These are phyloP conservation scores for Candida nemodendra DNA, from an alignment of 805 yeast genomes.

Conservation along the genomic window DNA sequence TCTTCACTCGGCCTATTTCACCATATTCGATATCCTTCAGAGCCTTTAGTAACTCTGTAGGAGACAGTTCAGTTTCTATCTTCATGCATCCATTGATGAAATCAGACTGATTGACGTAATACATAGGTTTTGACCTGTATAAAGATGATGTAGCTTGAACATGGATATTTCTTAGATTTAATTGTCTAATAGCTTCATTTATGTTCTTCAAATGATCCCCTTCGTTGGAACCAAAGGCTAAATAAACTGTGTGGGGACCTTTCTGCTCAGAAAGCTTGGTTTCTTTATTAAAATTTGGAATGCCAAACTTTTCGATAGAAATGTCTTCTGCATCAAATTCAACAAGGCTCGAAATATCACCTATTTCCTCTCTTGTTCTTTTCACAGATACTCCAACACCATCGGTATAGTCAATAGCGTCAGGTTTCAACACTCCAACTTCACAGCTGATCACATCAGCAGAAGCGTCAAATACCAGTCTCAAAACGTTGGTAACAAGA, in stretches of 20 bases:
- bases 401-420: conserved; percentile 81
- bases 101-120: conserved; percentile 71
- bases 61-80: conserved; percentile 58
- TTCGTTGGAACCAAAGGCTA: conserved; percentile 88
- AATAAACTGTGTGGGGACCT: conserved; percentile 51
- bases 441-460: conserved; percentile 20
- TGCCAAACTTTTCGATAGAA: conserved; percentile 16
- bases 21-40: conserved; percentile 79
- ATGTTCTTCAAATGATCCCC: conserved; percentile 74
- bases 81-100: conserved; percentile 83
- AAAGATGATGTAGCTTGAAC: conserved; percentile 70
- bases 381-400: conserved; percentile 85
- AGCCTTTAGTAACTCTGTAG: conserved; percentile 57
- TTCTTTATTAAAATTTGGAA: conserved; percentile 32
- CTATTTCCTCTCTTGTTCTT: conserved; percentile 45
- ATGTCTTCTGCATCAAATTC: conserved; percentile 20
- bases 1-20: conserved; percentile 66
- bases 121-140: conserved; percentile 93
- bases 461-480: conserved; percentile 22
- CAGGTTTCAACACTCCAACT: conserved; percentile 81
- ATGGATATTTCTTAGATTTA: conserved; percentile 40
- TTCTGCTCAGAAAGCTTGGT: conserved; percentile 8
- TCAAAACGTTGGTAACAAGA: conserved; percentile 67
- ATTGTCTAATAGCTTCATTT: conserved; percentile 46
- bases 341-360: conserved; percentile 14